Evolutionary conservation across 2,329 filamentous ascomycete species (phyloP), one percentile per base, ranked within the genome.

Genomic region (Pseudocercospora fuligena): DNA sequence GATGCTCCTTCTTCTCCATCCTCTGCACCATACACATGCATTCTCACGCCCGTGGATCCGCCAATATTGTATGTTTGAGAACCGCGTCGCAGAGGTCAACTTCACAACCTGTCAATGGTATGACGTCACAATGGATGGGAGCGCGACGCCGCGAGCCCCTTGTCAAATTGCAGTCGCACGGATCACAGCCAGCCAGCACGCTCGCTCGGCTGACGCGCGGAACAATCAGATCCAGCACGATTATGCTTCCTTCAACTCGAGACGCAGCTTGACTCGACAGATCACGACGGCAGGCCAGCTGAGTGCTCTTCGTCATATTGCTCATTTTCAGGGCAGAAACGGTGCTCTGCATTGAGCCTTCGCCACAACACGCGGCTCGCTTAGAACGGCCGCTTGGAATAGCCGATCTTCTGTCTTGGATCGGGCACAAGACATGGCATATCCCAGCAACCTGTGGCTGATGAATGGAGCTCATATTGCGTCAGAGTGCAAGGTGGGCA

Each of bases 381-480:
- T 59, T 62, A 29, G 33, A 56, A 56, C 51, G 51, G 12, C 51
- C 27, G 51, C 56, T 58, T 61, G 31, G 27, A 53, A 47, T 25
- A 61, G 63, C 63, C 63, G 56, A 54, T 54, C 51, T 54, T 21
- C 25, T 54, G 36, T 27, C 51, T 54, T 54, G 27, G 27, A 56
- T 49, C 29, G 64, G 40, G 51, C n/a, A 49, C 43, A 40, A 68
- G 53, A 60, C 63, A 36, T 56, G 63, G 54, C 54, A 29, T 19
- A 67, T 51, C 69, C 69, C 53, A 67, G 77, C 58, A 27, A 63
- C 56, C 60, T 73, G 72, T 60, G 70, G 68, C 70, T 69, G 63
- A 61, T 40, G 40, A n/a, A 61, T 67, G 70, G 67, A 69, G 66
- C 63, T 65, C 54, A 53, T 43, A 63, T 72, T 72, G 70, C 70